Conservation (phyloP, 768 basidiomycete species). For the Naganishia onofrii region DNA sequence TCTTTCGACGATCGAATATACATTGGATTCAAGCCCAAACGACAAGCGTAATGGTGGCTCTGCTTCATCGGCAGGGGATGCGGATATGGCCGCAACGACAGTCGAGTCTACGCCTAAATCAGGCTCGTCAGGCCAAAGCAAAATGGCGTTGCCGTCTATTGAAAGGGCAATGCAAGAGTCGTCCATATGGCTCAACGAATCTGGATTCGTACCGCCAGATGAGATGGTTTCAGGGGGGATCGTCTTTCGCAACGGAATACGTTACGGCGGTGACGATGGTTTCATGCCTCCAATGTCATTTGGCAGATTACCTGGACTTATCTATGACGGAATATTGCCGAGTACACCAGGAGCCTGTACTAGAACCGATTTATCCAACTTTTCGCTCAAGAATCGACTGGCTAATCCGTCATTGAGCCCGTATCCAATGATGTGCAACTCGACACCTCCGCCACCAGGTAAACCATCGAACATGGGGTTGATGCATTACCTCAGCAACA, state of each 20-base stretch:
- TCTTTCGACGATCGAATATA: background rate
- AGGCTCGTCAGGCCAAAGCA: background rate
- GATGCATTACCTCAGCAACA: background rate
- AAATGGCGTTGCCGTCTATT: slow-evolving; percentile 20
- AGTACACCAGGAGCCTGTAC: slow-evolving; percentile 11
- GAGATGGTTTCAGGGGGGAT: slow-evolving; percentile 8
- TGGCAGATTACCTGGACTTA: slow-evolving; percentile 26
- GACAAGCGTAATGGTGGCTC: background rate
- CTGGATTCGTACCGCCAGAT: slow-evolving; percentile 1
- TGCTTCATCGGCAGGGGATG: background rate
- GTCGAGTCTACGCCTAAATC: background rate
- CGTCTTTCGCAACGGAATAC: slow-evolving; percentile 26
- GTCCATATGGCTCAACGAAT: slow-evolving; percentile 27
- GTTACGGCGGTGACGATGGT: slow-evolving; percentile 31
- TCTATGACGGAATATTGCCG: slow-evolving; percentile 27
- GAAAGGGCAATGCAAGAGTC: slow-evolving; percentile 20
- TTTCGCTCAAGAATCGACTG: slow-evolving; percentile 18
- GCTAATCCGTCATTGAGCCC: slow-evolving; percentile 1
- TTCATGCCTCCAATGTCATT: slow-evolving; percentile 27
- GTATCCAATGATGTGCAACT: background rate
- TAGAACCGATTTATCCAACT: slow-evolving; percentile 18
- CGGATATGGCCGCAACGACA: background rate
- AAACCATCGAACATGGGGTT: background rate
- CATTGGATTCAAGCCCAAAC: background rate
- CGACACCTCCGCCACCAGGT: background rate